Base-by-base conservation (phyloP, 768 basidiomycete species). In the Suillus paluster region DNA sequence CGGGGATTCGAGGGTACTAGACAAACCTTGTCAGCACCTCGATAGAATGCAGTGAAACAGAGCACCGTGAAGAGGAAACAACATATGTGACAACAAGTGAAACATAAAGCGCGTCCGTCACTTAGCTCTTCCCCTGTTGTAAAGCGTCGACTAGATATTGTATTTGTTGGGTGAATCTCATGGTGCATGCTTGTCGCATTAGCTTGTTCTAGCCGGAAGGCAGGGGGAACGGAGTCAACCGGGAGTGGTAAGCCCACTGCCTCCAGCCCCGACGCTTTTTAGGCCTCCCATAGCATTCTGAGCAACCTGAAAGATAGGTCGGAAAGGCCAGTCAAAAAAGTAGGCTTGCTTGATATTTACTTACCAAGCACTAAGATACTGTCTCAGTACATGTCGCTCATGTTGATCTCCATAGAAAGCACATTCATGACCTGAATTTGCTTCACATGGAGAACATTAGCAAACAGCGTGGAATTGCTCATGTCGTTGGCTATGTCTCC, bases 381-480 rank as follows among this genome's bases (percentile, higher is more conserved):
- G 73, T 94, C 93, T 93, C 93, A 95, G 73, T 94, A 94, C 45
- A 86, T 86, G 62, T 81, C 85, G 63, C 86, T 89, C 57, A 95
- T 78, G 49, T 93, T 88, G 68, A 86, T 88, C 67, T 94, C 93
- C 89, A 95, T 92, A 58, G 90, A 88, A 63, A 94, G 70, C 77
- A 82, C 73, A 46, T 80, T 81, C 59, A 72, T 69, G 52, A 6
- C 30, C n/a, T n/a, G n/a, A n/a, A n/a, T n/a, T n/a, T n/a, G n/a
- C n/a, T n/a, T n/a, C n/a, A n/a, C n/a, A n/a, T n/a, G n/a, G n/a
- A n/a, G n/a, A n/a, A n/a, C n/a, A 70, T 34, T 56, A 39, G 33
- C 23, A 39, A 75, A 72, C 21, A 60, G 38, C 11, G 53, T 21
- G 15, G 61, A 27, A 38, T 70, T 64, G 55, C 61, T 48, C 39